Base-by-base conservation (phyloP, 2,329 filamentous ascomycete genomes). In the Epichloe aotearoae region DNA sequence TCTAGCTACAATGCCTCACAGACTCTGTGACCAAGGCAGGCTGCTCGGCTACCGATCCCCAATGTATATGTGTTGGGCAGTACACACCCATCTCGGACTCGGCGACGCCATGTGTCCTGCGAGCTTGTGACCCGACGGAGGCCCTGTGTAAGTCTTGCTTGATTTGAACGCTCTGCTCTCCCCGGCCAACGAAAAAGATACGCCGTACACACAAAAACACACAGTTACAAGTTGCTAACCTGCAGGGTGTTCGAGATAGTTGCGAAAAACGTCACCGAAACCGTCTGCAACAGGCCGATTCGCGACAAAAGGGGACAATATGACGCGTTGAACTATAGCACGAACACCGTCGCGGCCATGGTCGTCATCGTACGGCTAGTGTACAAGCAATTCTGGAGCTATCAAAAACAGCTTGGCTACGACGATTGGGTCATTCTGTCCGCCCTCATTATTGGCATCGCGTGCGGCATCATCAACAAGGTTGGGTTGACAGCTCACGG, bases 61-160 rank as follows among this genome's bases (percentile, higher is more conserved):
- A 47, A 34, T 53, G 52, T 39, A 74, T 72, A 56, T 75, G 72
- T n/a, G 55, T 61, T 46, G 58, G 58, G 55, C 55, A 56, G 19
- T 51, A 46, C 17, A 23, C 15, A n/a, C 17, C 46, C 26, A 57
- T 64, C 37, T 55, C 58, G 37, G 38, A 54, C 34, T 43, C 52
- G 36, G 57, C 57, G 4, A 53, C 56, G 10, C 46, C 47, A 15
- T 65, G 63, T 49, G 55, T 63, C 14, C 19, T 54, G 19, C 17
- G 52, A 19, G 50, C 44, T 12, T 65, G 62, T 43, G 59, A 46
- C 3, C 41, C 60, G 26, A 54, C 53, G 19, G 53, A 64, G 12
- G 57, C 58, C 20, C 50, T 64, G 12, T 51, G 61, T 64, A 53
- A 50, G 61, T 57, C 15, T 30, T 30, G 26, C 7, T 30, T 10